Base-by-base conservation (phyloP, 2,329 filamentous ascomycete species). In the Pseudogymnoascus sp. region DNA sequence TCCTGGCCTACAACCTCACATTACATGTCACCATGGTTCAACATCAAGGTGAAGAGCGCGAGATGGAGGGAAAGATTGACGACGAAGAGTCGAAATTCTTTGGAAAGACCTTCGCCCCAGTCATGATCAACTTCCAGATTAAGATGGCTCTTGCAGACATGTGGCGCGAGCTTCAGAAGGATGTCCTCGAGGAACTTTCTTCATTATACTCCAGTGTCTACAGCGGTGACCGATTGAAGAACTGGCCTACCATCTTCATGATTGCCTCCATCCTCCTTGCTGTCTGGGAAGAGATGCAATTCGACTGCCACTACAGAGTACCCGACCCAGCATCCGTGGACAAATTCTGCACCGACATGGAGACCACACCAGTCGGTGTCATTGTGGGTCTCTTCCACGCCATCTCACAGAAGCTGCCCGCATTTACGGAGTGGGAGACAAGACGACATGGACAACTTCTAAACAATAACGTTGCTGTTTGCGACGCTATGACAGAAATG, bases 61-160 rank as follows among this genome's bases (percentile, higher is more conserved):
- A 81, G 23, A 81, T 92, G 72, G 82, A 90, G 62, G 93, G 92
- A 67, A 88, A 90, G 78, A 93, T 97, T 67, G 86, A 93, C 60
- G 90, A 94, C 71, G 85, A 90, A 70, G 84, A 88, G 61, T 96
- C 91, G 68, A 94, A 91, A 74, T 97, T 89, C 81, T 88, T 84
- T 70, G 92, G 92, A 72, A 93, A 93, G 80, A 92, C 89, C 37
- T 87, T 96, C 66, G 93, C 93, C 14, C 93, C 93, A 11, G 92
- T 97, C 73, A 96, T 97, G 92, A 95, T 97, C 84, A 97, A 97
- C 81, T 97, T 97, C 84, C 91, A 97, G 79, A 92, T 97, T 81
- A 97, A 97, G 83, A 94, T 90, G 71, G 92, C 92, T 62, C 87
- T 97, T 78, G 93, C 92, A 68, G 92, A 95, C 72, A 95, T 97